Conservation (phyloP, 768 basidiomycete species). For the Boletus rubroflammeus region DNA sequence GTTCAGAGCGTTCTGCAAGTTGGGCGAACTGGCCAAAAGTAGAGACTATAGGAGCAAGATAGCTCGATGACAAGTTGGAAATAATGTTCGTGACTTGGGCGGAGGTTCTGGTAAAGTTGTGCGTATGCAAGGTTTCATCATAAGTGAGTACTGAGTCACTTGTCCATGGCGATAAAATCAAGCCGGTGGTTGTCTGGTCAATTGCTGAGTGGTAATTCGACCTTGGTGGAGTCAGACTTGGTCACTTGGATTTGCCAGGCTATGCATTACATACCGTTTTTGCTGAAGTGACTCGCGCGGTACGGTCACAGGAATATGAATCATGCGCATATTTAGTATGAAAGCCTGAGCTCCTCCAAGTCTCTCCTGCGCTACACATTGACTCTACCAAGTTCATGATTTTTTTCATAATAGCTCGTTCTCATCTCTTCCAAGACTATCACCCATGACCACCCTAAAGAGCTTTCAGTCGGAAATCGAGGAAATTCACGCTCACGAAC, state of each 20-base stretch:
- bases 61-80: background rate
- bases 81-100: background rate
- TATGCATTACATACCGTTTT: background rate
- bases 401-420: background rate
- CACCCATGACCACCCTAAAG: conserved; percentile 31
- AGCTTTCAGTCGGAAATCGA: conserved; percentile 70
- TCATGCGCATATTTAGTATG: too few species aligned
- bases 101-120: background rate
- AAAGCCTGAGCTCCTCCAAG: background rate
- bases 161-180: background rate
- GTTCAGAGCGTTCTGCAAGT: background rate
- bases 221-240: background rate
- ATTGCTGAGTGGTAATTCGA: background rate
- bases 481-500: conserved; percentile 66
- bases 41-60: background rate
- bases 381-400: conserved; percentile 13
- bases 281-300: background rate
- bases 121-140: background rate
- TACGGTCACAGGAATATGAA: too few species aligned
- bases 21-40: background rate
- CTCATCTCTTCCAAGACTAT: background rate
- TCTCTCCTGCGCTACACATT: conserved; percentile 1
- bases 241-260: background rate
- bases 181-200: background rate
- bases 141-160: background rate